Conservation (phyloP, 1,284 basidiomycete genomes). For the Marasmius tenuissimus region DNA sequence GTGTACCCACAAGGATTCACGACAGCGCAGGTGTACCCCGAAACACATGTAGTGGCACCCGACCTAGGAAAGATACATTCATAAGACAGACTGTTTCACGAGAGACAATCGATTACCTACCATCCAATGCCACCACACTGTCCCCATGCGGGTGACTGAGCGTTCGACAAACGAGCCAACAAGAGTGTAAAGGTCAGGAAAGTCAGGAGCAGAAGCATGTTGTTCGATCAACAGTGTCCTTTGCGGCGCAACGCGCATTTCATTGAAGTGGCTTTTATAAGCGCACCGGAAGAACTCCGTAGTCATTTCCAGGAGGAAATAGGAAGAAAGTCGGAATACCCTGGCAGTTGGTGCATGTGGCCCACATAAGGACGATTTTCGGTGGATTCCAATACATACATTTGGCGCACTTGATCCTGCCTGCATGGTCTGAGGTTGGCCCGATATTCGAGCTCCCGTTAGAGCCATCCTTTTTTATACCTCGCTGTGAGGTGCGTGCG, state of each 20-base stretch:
- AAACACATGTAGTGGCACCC: slow-evolving; percentile 44
- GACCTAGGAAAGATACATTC: slow-evolving; percentile 30
- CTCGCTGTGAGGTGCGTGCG: too few species aligned
- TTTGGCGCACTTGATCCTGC: too few species aligned
- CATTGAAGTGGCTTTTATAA: not conserved
- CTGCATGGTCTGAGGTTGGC: too few species aligned
- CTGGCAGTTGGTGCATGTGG: not conserved
- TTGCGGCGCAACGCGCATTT: not conserved
- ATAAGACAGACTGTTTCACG: not conserved
- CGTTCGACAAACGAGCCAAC: slow-evolving; percentile 18
- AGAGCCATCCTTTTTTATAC: too few species aligned
- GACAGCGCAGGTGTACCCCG: slow-evolving; percentile 44
- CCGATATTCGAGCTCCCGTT: too few species aligned
- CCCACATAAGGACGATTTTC: not conserved
- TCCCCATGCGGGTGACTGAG: slow-evolving; percentile 43
- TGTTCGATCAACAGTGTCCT: slow-evolving; percentile 4
- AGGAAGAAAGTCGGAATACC: not conserved
- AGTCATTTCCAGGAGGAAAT: not conserved
- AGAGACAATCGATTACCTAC: slow-evolving; percentile 24
- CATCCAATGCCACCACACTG: slow-evolving; percentile 52
- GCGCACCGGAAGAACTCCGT: not conserved
- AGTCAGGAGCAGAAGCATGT: slow-evolving; percentile 1
- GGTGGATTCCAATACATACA: not conserved
- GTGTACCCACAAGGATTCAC: slow-evolving; percentile 39
- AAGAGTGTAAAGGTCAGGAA: slow-evolving; percentile 7